Evolutionary conservation across 2,329 filamentous ascomycete species (phyloP).

Genomic region (Fusarium beomiforme): DNA sequence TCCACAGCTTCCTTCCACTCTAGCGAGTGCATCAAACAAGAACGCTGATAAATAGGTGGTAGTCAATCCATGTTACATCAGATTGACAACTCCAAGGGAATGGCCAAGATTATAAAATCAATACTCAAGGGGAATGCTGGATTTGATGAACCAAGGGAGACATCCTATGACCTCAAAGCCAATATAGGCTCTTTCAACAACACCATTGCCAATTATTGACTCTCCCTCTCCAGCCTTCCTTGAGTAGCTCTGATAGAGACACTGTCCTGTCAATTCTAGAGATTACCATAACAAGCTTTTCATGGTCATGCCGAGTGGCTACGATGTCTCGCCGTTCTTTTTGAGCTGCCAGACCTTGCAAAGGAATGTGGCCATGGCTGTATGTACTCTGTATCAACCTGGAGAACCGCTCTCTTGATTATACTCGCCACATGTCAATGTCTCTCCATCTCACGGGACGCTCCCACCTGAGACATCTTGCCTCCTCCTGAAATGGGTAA

Average conservation of each 20-base stretch:
- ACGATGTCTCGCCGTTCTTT: constrained; percentile 39
- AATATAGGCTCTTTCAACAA: constrained; percentile 17
- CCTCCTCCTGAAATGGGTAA: constrained; percentile 45
- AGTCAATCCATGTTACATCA: background rate
- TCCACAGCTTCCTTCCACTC: constrained; percentile 15
- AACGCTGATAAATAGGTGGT: background rate
- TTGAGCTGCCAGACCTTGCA: constrained; percentile 23
- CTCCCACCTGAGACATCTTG: constrained; percentile 45
- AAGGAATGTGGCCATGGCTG: constrained; percentile 42
- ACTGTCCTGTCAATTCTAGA: constrained; percentile 10
- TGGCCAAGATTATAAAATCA: background rate
- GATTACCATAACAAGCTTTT: background rate
- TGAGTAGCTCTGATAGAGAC: background rate
- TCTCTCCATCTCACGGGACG: constrained; percentile 1
- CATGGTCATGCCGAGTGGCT: constrained; percentile 11
- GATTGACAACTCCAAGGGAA: background rate
- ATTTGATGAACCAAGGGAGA: background rate
- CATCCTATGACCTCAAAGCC: background rate
- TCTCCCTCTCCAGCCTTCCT: constrained; percentile 7
- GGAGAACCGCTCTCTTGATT: constrained; percentile 7
- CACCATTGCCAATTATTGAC: constrained; percentile 19
- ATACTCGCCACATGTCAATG: constrained; percentile 28
- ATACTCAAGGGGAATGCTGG: background rate
- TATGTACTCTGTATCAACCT: constrained; percentile 37
- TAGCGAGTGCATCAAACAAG: constrained; percentile 2